Base-by-base conservation (phyloP, 495 filamentous ascomycete genomes). In the Mytilinidion resinicola region DNA sequence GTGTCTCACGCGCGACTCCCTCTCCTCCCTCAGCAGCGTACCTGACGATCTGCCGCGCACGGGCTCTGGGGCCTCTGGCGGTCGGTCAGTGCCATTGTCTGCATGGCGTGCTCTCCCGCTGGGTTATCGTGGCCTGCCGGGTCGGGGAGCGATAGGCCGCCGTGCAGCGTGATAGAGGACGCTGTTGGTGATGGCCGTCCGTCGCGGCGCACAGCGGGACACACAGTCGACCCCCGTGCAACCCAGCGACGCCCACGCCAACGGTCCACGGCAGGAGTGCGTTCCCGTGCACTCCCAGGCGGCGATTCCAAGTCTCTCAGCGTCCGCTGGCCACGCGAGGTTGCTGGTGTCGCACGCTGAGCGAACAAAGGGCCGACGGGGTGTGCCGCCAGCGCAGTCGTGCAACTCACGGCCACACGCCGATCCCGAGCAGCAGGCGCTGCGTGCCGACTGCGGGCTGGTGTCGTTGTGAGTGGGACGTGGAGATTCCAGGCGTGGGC, bases 41-140 rank as follows among this genome's bases (percentile, higher is more conserved):
- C 25, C 25, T 30, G 25, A 30, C 25, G 25, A 30, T 30, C 25
- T 30, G 2, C 3, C 3, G 25, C 6, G 25, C 25, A 30, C 25
- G 25, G 25, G 25, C 25, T 30, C 25, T 30, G 25, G 25, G 4
- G 50, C n/a, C 33, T 41, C 15, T 19, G 11, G 50, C 50, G 30
- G 50, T 53, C 50, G 5, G 25, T 30, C 25, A 30, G 25, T 6
- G 25, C 25, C 25, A 30, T 30, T 30, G 25, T 30, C 34, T 34
- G 50, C 50, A 53, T 37, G 50, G 50, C 36, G 46, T 25, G 15
- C 21, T 14, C 46, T 49, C 19, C 15, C 8, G 21, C 36, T 36
- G 11, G 55, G 55, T 36, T 58, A 58, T 63, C 55, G 55, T 49
- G 51, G 55, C 21, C 55, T 63, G 55, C 60, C 60, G 12, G 10